These are phyloP conservation scores for Cercophora newfieldiana DNA, from an alignment of 495 filamentous ascomycete species.

Conservation along the genomic window DNA sequence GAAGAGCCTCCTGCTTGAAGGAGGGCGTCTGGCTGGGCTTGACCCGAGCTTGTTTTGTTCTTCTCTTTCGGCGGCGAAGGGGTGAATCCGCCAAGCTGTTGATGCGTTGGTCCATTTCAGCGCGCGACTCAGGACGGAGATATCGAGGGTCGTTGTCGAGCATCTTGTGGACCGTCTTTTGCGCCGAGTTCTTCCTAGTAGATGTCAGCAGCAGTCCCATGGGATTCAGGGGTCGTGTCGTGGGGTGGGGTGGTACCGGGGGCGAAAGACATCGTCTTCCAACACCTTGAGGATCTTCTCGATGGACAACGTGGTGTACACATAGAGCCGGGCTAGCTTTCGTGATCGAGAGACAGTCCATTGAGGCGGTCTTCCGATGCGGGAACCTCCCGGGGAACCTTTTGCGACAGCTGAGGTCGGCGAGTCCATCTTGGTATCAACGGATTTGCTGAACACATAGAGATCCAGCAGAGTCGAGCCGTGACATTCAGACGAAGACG, in stretches of 20 bases:
- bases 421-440: background rate
- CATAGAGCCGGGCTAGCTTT: constrained; percentile 46
- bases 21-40: no score
- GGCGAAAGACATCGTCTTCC: constrained; percentile 45
- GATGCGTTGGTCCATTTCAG: constrained; percentile 45
- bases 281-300: constrained; percentile 46
- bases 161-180: constrained; percentile 48
- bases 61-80: constrained; percentile 20
- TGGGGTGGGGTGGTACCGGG: constrained; percentile 28
- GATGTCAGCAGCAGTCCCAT: constrained; percentile 7
- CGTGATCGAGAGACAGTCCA: constrained; percentile 47
- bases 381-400: constrained; percentile 26
- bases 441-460: background rate
- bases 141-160: constrained; percentile 50
- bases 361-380: constrained; percentile 46
- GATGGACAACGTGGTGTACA: constrained; percentile 46
- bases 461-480: background rate
- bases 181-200: constrained; percentile 47
- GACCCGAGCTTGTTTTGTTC: background rate
- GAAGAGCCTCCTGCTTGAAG: constrained; percentile 7
- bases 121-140: constrained; percentile 45
- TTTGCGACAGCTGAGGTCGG: background rate
- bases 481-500: background rate
- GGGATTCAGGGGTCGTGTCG: background rate
- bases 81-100: constrained; percentile 29